A percentile compares a stretch with the other conserved stretches of the same genome.
These are phyloP conservation scores for Raffaelea deltoideospora DNA, from an alignment of 2,329 filamentous ascomycete genomes.

Conservation along the genomic window DNA sequence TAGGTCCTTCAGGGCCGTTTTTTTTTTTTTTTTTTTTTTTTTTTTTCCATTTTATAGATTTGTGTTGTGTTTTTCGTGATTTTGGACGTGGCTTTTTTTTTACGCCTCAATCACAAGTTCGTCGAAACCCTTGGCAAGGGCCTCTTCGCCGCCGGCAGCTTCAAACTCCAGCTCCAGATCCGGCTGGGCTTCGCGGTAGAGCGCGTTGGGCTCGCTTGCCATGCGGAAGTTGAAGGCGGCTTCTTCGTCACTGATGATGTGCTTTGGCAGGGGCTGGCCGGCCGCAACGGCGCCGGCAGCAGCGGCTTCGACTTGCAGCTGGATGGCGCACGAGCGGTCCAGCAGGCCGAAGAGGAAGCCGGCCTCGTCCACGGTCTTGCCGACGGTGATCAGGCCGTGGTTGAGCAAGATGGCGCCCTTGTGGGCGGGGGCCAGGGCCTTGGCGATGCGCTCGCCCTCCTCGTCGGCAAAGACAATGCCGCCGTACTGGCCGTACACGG, in stretches of 20 bases:
- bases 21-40: not conserved
- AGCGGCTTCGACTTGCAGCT: slow-evolving; percentile 54
- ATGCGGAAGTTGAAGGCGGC: slow-evolving; percentile 25
- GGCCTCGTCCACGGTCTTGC: slow-evolving; percentile 58
- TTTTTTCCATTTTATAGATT: not conserved
- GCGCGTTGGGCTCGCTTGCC: slow-evolving; percentile 28
- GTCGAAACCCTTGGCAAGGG: slow-evolving; percentile 14
- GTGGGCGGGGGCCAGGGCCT: slow-evolving; percentile 39
- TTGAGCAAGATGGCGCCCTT: slow-evolving; percentile 54
- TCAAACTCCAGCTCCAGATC: slow-evolving; percentile 31
- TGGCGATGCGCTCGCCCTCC: slow-evolving; percentile 50
- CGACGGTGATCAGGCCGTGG: slow-evolving; percentile 58
- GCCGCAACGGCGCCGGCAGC: slow-evolving; percentile 47
- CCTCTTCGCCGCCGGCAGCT: slow-evolving; percentile 19
- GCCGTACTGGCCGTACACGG: slow-evolving; percentile 44
- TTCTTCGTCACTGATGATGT: slow-evolving; percentile 22
- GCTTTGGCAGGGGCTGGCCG: slow-evolving; percentile 22
- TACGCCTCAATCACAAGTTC: slow-evolving; percentile 3
- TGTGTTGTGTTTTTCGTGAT: not conserved
- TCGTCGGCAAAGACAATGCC: slow-evolving; percentile 41
- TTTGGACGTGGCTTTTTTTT: not conserved
- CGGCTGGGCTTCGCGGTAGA: slow-evolving; percentile 30
- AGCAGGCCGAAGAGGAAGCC: slow-evolving; percentile 54
- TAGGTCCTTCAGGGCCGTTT: too few species aligned
- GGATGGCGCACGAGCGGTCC: slow-evolving; percentile 53